These are phyloP conservation scores for Alternaria brassicae DNA, from an alignment of 2,329 filamentous ascomycete species.

Conservation along the genomic window DNA sequence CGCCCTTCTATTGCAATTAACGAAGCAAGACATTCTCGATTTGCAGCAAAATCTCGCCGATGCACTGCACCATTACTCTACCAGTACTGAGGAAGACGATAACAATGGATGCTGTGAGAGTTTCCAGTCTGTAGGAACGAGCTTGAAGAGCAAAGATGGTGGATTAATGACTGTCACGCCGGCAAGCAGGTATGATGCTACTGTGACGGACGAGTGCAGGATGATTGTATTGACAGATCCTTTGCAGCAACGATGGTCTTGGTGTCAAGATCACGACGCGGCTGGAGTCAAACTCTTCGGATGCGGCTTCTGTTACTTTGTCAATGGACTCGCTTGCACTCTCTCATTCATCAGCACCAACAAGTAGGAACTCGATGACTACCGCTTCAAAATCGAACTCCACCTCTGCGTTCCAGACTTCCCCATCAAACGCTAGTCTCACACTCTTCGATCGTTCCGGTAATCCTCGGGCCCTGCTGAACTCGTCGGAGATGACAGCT, in stretches of 20 bases:
- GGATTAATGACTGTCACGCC: constrained; percentile 73
- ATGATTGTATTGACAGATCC: background rate
- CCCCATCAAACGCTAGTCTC: constrained; percentile 58
- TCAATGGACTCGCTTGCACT: constrained; percentile 43
- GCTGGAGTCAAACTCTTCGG: constrained; percentile 36
- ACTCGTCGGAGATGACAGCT: constrained; percentile 72
- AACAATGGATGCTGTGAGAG: constrained; percentile 64
- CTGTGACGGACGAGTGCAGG: background rate
- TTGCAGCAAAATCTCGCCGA: constrained; percentile 66
- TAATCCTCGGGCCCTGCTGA: constrained; percentile 67
- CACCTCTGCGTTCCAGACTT: constrained; percentile 20
- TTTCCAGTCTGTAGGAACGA: constrained; percentile 68
- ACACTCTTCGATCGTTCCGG: constrained; percentile 66
- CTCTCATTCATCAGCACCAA: constrained; percentile 27
- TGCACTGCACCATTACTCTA: constrained; percentile 70
- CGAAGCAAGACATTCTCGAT: constrained; percentile 63
- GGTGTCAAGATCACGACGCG: constrained; percentile 72
- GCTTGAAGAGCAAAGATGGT: constrained; percentile 67
- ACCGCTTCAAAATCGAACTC: constrained; percentile 13
- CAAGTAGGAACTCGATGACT: constrained; percentile 33
- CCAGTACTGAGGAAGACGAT: constrained; percentile 62
- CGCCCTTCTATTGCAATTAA: constrained; percentile 62
- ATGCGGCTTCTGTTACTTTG: constrained; percentile 43
- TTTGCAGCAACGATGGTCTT: constrained; percentile 60
- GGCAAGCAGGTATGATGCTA: constrained; percentile 53